phyloP scores from a whole-genome alignment of 148 eudicot species.

The Agrostemma githago region DNA sequence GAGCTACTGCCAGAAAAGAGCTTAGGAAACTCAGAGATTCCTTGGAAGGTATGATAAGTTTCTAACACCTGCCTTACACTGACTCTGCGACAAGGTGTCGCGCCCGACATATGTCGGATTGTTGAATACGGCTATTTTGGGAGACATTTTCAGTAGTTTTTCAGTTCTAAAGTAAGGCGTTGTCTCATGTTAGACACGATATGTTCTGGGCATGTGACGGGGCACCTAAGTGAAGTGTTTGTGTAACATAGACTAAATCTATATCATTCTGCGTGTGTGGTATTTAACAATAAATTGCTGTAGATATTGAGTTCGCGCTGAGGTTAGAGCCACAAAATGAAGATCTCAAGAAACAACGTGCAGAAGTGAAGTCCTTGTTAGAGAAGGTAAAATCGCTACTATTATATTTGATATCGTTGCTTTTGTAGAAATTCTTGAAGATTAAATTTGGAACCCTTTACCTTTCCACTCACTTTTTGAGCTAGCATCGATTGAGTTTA shows the following conservation, averaged over 20 bases:
- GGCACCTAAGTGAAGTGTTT: no score
- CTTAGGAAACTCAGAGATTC: slow-evolving; percentile 81
- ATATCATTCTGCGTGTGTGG: slow-evolving; percentile 6
- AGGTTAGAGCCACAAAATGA: slow-evolving; percentile 83
- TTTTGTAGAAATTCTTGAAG: not conserved
- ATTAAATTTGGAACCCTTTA: not conserved
- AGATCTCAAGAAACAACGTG: slow-evolving; percentile 83
- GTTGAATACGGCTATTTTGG: no score
- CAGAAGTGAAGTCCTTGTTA: slow-evolving; percentile 63
- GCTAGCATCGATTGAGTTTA: not conserved
- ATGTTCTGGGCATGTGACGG: no score
- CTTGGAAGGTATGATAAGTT: slow-evolving; percentile 50
- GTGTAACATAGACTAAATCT: not conserved
- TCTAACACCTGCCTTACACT: no score
- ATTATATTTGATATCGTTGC: not conserved
- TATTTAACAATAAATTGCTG: slow-evolving; percentile 20
- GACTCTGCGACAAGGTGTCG: no score
- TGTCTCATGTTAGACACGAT: no score
- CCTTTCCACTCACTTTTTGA: not conserved
- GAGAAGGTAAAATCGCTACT: slow-evolving; percentile 49
- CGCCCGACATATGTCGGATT: no score
- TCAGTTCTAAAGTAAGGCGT: no score
- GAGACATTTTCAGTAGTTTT: no score
- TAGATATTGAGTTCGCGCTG: slow-evolving; percentile 92
- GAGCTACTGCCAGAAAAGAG: slow-evolving; percentile 90